Percentiles rank a stretch among this genome's conserved stretches.
Evolutionary conservation across 192 early-diverging fungal species (phyloP).

Genomic region (Fimicolochytrium jonesii): DNA sequence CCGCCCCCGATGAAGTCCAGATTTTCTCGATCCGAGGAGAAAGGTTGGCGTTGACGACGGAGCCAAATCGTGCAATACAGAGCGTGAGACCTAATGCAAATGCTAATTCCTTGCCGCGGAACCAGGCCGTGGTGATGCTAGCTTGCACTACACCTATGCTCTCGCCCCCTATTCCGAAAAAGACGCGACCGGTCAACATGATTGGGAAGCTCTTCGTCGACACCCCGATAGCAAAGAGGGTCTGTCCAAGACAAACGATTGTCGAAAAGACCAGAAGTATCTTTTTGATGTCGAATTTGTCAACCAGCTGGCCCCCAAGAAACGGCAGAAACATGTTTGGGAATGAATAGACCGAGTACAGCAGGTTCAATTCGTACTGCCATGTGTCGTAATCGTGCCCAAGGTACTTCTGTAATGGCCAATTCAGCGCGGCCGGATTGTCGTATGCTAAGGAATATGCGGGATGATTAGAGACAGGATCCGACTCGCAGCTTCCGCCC

Average conservation of each 20-base stretch:
- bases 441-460: conserved; percentile 36
- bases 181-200: conserved; percentile 38
- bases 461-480: background rate
- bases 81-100: conserved; percentile 54
- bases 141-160: conserved; percentile 48
- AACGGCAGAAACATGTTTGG: conserved; percentile 68
- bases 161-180: conserved; percentile 54
- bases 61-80: conserved; percentile 48
- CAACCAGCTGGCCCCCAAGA: conserved; percentile 56
- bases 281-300: conserved; percentile 47
- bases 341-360: conserved; percentile 60
- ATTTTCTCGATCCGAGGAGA: conserved; percentile 44
- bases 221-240: conserved; percentile 60
- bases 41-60: conserved; percentile 47
- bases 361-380: conserved; percentile 57
- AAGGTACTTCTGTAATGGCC: conserved; percentile 45
- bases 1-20: conserved; percentile 31
- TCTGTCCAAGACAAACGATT: conserved; percentile 54
- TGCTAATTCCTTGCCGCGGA: conserved; percentile 43
- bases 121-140: conserved; percentile 44
- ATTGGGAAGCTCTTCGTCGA: conserved; percentile 19
- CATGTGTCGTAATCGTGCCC: conserved; percentile 37
- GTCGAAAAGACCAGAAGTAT: conserved; percentile 53
- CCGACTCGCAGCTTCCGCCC: no score
- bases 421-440: conserved; percentile 52